Percentiles rank a stretch among this genome's conserved stretches.
phyloP scores from a whole-genome alignment of 164 flowering plant genomes.

The Chimonanthus salicifolius region DNA sequence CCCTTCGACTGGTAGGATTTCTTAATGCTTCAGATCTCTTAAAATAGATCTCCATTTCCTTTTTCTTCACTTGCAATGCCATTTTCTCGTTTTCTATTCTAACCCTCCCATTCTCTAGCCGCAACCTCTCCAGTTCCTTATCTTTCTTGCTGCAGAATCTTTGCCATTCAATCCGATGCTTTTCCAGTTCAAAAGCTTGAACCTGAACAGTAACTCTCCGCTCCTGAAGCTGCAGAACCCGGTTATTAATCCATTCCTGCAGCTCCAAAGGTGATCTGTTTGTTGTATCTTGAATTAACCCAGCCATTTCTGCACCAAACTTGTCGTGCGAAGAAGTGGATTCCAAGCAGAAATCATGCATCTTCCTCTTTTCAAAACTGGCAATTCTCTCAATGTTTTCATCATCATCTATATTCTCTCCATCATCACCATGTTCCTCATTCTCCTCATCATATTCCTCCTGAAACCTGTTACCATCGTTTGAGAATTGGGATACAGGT shows the following conservation, averaged over 20 bases:
- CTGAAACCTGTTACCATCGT: slow-evolving; percentile 23
- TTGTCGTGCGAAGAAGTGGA: slow-evolving; percentile 1
- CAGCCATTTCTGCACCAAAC: slow-evolving; percentile 28
- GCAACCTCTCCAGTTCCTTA: slow-evolving; percentile 48
- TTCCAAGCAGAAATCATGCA: slow-evolving; percentile 16
- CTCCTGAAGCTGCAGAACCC: slow-evolving; percentile 32
- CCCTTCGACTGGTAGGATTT: slow-evolving; percentile 18
- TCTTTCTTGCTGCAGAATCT: slow-evolving; percentile 52
- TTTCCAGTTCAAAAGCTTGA: slow-evolving; percentile 47
- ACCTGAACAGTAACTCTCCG: slow-evolving; percentile 33
- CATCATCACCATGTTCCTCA: slow-evolving; percentile 21
- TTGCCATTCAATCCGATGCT: slow-evolving; percentile 46
- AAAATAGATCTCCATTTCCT: slow-evolving; percentile 27
- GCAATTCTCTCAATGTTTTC: slow-evolving; percentile 16
- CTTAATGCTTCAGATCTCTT: slow-evolving; percentile 25
- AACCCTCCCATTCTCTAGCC: slow-evolving; percentile 54
- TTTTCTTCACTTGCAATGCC: slow-evolving; percentile 41
- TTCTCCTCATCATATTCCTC: slow-evolving; percentile 22
- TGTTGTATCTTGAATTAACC: slow-evolving; percentile 26
- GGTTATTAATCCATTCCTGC: slow-evolving; percentile 37
- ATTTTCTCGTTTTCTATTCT: slow-evolving; percentile 43
- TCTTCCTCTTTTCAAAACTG: slow-evolving; percentile 12
- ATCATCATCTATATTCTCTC: slow-evolving; percentile 23
- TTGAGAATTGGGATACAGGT: slow-evolving; percentile 20
- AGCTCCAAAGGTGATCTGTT: slow-evolving; percentile 27